phyloP scores from a whole-genome alignment of 768 basidiomycete genomes.

The Boletus rubescentipes region DNA sequence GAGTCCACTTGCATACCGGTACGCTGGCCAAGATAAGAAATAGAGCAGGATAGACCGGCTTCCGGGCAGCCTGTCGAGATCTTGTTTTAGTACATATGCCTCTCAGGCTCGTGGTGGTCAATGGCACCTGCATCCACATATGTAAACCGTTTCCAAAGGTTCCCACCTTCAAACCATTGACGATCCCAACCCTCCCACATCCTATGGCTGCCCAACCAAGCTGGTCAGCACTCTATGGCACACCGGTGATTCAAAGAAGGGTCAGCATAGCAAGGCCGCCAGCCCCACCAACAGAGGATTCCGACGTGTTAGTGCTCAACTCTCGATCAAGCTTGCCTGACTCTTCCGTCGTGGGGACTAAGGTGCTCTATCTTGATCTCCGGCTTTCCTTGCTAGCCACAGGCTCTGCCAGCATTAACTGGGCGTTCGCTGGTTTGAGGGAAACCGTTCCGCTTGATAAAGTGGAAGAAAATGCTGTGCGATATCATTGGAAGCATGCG shows the following conservation, averaged over 20 bases:
- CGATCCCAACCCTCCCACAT: too few relatives aligned
- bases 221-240: conserved; percentile 7
- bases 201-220: not conserved
- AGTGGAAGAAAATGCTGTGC: not conserved
- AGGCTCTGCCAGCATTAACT: not conserved
- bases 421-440: conserved; percentile 17
- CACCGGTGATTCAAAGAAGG: conserved; percentile 9
- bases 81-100: not conserved
- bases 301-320: conserved; percentile 20
- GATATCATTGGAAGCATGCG: conserved; percentile 16
- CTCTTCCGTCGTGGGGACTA: not conserved
- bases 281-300: conserved; percentile 15
- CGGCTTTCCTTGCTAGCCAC: conserved; percentile 7
- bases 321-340: conserved; percentile 14
- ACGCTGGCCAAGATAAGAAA: too few relatives aligned
- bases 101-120: not conserved
- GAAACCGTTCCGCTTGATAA: conserved; percentile 3
- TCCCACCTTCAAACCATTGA: not conserved
- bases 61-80: not conserved
- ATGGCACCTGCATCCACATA: not conserved
- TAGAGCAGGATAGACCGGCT: too few relatives aligned
- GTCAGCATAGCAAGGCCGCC: conserved; percentile 14
- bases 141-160: too few relatives aligned
- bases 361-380: conserved; percentile 21
- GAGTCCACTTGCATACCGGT: too few relatives aligned